Conservation (phyloP, 768 basidiomycete species). For the Rhodotorula babjevae region DNA sequence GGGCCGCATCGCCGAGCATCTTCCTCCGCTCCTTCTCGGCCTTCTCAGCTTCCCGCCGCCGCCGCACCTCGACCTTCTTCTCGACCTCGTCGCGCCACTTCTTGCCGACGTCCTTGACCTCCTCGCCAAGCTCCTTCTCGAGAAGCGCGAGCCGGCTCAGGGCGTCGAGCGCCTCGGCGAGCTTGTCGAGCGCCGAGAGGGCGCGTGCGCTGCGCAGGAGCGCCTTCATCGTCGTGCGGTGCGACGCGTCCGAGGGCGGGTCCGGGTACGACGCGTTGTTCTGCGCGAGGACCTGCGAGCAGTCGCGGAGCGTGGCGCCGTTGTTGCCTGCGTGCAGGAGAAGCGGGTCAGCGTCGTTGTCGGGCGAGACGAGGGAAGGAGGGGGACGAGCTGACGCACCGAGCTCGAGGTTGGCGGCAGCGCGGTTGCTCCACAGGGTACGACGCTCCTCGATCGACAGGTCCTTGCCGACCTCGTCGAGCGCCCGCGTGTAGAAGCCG, state of each 20-base stretch:
- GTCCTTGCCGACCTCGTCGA: constrained; percentile 77
- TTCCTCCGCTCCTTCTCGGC: constrained; percentile 44
- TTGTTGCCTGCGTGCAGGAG: constrained; percentile 65
- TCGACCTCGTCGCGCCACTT: constrained; percentile 53
- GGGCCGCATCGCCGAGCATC: constrained; percentile 53
- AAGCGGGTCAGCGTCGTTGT: background rate
- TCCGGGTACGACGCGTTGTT: constrained; percentile 22
- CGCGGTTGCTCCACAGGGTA: constrained; percentile 77
- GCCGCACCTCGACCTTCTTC: constrained; percentile 41
- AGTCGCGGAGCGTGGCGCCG: constrained; percentile 78
- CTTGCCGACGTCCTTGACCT: constrained; percentile 53
- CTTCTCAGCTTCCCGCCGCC: constrained; percentile 44
- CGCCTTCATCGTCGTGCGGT: constrained; percentile 69
- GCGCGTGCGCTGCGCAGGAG: constrained; percentile 79
- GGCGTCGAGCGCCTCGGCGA: constrained; percentile 78
- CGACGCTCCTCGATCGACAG: constrained; percentile 42
- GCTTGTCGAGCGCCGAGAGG: constrained; percentile 65
- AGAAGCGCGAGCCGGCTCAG: constrained; percentile 61
- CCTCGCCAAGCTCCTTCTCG: constrained; percentile 50
- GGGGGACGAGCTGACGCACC: constrained; percentile 52
- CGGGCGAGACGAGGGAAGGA: too few species aligned
- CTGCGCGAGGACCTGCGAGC: constrained; percentile 60
- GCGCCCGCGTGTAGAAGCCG: constrained; percentile 81
- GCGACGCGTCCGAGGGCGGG: constrained; percentile 47
- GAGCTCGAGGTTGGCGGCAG: constrained; percentile 86